A percentile compares a stretch with the other conserved stretches of the same genome.
Evolutionary conservation across 2,329 filamentous ascomycete species (phyloP).

Genomic region (Penicillium sumatraense): DNA sequence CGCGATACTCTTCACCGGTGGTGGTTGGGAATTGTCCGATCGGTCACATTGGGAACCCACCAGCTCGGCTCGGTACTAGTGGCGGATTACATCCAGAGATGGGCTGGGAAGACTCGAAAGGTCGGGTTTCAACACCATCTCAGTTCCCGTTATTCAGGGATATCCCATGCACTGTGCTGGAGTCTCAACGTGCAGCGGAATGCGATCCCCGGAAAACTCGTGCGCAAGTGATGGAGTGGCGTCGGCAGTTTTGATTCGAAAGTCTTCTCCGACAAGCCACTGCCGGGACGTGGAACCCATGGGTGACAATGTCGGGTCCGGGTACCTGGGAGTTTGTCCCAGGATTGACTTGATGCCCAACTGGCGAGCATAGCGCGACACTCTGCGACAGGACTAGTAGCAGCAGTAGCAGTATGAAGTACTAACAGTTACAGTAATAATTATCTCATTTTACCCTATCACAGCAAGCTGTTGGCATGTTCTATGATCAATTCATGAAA

Average conservation of each 20-base stretch:
- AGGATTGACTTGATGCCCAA: neutral
- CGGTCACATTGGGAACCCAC: constrained; percentile 4
- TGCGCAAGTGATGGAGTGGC: constrained; percentile 22
- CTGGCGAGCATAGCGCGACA: constrained; percentile 2
- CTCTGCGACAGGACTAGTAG: neutral
- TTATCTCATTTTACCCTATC: no score
- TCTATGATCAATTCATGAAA: no score
- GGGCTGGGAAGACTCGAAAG: neutral
- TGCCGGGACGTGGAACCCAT: constrained; percentile 21
- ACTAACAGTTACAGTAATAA: no score
- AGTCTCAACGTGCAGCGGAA: constrained; percentile 13
- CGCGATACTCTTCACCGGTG: neutral
- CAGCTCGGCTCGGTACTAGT: neutral
- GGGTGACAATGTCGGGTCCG: constrained; percentile 10
- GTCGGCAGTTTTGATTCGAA: constrained; percentile 25
- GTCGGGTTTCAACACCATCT: neutral
- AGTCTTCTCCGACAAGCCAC: constrained; percentile 19
- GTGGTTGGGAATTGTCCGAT: constrained; percentile 16
- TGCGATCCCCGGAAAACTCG: constrained; percentile 19
- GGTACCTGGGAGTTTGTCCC: constrained; percentile 9
- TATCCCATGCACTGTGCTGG: neutral
- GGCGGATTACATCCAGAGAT: neutral
- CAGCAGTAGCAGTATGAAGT: neutral
- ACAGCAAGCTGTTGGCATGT: neutral
- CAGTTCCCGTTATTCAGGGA: constrained; percentile 3